Evolutionary conservation across 257 asterid genomes (phyloP), one percentile per base, ranked within the genome.

Genomic region (Henckelia pumila): DNA sequence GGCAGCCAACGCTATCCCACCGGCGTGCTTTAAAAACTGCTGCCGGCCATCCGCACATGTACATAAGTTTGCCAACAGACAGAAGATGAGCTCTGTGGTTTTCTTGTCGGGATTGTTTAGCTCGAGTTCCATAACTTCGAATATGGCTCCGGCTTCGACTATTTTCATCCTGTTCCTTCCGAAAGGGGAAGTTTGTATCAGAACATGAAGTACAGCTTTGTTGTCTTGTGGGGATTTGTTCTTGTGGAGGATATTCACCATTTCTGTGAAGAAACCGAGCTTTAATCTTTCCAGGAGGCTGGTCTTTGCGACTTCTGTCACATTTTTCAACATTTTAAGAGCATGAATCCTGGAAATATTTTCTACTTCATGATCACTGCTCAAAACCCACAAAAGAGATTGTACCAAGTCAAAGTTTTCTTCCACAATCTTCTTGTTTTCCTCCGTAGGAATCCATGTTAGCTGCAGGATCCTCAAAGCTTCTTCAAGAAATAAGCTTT

Each of bases 41-140:
- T 88, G 95, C 73, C 99, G 79, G 2, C 97, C 99, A 14, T 93
- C 95, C 2, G 99, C 99, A 35, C 84, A 81, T 21, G 84, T 62
- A 29, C 96, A 90, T 52, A 91, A 61, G 3, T 79, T 80, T 16
- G 95, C 88, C 70, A 93, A 55, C 13, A 85, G 81, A 44, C 78
- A 26, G 73, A 93, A 77, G 1, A 79, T 71, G 2, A 88, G 78
- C 75, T 93, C 99, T 28, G 86, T 76, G 0, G 72, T 75, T 33
- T 68, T 75, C 59, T 78, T 78, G 6, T 47, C 30, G n/a, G 68
- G 83, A 28, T 50, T 53, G 33, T 52, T 47, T 6, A 92, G 9
- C 53, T 85, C 96, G 9, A 84, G 71, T 28, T 94, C 99, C 14
- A 94, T 68, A 2, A 83, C 65, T 68, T 82, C 87, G 53, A 75